A percentile compares a stretch with the other conserved stretches of the same genome.
phyloP scores from a whole-genome alignment of 129 eudicot species.

The Arctium lappa region DNA sequence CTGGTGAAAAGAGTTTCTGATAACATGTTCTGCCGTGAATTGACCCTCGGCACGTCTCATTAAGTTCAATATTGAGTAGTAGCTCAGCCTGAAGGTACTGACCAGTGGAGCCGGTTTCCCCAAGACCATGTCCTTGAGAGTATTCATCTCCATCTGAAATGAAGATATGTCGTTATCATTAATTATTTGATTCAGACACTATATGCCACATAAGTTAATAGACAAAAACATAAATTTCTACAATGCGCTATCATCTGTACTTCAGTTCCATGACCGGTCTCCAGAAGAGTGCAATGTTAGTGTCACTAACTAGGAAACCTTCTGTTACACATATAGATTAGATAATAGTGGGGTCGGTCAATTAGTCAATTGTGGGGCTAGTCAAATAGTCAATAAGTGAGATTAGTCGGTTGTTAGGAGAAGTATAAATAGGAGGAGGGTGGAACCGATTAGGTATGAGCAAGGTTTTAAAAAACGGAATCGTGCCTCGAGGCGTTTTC shows the following conservation, averaged over 20 bases:
- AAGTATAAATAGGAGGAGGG: no score
- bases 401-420: no score
- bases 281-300: not conserved
- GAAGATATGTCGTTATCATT: not conserved
- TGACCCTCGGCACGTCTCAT: conserved; percentile 99
- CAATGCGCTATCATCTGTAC: not conserved
- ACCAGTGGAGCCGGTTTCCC: conserved; percentile 97
- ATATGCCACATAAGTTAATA: not conserved
- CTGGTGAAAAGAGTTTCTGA: conserved; percentile 89
- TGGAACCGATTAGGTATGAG: no score
- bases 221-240: not conserved
- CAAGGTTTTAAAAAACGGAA: no score
- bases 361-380: no score
- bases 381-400: no score
- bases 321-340: not conserved
- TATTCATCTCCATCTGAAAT: conserved; percentile 93
- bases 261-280: not conserved
- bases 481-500: no score
- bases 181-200: not conserved
- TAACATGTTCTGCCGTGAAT: conserved; percentile 98
- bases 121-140: conserved; percentile 87
- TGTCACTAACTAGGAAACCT: not conserved
- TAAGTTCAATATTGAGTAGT: conserved; percentile 90
- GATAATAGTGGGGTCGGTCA: no score
- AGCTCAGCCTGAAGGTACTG: conserved; percentile 96